Conservation (phyloP, 495 filamentous ascomycete genomes). For the Talaromyces nanjingensis region DNA sequence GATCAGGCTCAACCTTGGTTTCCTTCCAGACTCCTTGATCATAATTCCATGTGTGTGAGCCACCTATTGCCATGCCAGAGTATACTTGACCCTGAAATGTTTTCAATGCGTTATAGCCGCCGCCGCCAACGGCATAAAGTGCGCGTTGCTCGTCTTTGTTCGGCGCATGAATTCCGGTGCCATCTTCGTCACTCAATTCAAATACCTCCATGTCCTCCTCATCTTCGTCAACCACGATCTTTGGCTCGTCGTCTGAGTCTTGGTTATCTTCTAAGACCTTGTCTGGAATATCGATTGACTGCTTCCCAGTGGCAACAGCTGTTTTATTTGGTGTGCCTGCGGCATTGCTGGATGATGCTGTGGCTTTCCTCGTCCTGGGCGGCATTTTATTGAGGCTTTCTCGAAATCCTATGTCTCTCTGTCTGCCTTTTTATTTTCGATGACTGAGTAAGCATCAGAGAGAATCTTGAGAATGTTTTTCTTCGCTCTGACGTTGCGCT, state of each 20-base stretch:
- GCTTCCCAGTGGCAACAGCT: not conserved
- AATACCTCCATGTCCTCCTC: not conserved
- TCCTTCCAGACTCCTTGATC: constrained; percentile 26
- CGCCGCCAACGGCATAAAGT: constrained; percentile 3
- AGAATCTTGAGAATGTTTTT: not conserved
- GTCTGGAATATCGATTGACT: not conserved
- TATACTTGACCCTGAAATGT: constrained; percentile 23
- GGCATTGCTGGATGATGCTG: not conserved
- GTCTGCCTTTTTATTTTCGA: not conserved
- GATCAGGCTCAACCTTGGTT: constrained; percentile 27
- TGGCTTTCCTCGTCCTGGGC: not conserved
- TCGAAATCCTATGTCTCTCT: not conserved
- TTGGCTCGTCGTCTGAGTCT: not conserved
- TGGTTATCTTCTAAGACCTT: not conserved
- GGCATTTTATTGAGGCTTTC: not conserved
- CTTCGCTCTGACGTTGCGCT: not conserved
- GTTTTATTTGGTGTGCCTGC: not conserved
- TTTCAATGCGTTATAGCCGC: constrained; percentile 25
- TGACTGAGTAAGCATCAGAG: not conserved
- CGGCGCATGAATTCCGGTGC: not conserved
- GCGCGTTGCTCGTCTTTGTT: not conserved
- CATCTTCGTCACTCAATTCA: not conserved
- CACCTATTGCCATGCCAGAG: constrained; percentile 27
- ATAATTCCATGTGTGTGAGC: constrained; percentile 29
- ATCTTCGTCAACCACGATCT: not conserved